Conservation (phyloP, 331 rosid species). For the Quercus tomentella region DNA sequence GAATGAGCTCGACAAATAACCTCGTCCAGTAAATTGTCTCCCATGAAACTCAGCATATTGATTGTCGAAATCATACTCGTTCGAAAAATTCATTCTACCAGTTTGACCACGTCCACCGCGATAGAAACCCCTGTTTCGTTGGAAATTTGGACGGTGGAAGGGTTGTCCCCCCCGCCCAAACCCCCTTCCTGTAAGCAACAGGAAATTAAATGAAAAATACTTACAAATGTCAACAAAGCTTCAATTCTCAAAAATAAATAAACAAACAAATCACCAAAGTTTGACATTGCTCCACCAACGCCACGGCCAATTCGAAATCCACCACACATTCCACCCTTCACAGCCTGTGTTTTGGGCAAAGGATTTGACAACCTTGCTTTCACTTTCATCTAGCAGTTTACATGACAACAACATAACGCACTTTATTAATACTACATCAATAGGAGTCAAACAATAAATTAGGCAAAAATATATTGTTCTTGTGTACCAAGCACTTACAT, state of each 20-base stretch:
- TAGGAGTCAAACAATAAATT: slow-evolving; percentile 3
- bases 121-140: slow-evolving; percentile 38
- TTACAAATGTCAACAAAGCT: slow-evolving; percentile 3
- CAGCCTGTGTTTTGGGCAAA: slow-evolving; percentile 75
- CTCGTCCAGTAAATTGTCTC: slow-evolving; percentile 51
- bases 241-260: slow-evolving; percentile 17
- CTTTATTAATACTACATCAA: not conserved
- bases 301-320: slow-evolving; percentile 67
- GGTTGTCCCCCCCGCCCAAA: slow-evolving; percentile 46
- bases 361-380: slow-evolving; percentile 93
- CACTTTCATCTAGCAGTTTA: slow-evolving; percentile 48
- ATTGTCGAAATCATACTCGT: slow-evolving; percentile 25
- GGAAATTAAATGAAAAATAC: slow-evolving; percentile 4
- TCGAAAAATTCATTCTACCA: slow-evolving; percentile 41
- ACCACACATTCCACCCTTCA: slow-evolving; percentile 80
- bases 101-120: slow-evolving; percentile 44
- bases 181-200: slow-evolving; percentile 43
- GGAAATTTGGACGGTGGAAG: slow-evolving; percentile 36
- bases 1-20: slow-evolving; percentile 21
- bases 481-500: not conserved
- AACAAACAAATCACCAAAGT: slow-evolving; percentile 35
- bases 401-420: slow-evolving; percentile 5
- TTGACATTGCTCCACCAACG: slow-evolving; percentile 39
- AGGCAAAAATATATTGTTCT: not conserved
- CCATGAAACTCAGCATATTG: slow-evolving; percentile 44